Evolutionary conservation across 1,284 basidiomycete species (phyloP).

Genomic region (Leccinum fuscescens): DNA sequence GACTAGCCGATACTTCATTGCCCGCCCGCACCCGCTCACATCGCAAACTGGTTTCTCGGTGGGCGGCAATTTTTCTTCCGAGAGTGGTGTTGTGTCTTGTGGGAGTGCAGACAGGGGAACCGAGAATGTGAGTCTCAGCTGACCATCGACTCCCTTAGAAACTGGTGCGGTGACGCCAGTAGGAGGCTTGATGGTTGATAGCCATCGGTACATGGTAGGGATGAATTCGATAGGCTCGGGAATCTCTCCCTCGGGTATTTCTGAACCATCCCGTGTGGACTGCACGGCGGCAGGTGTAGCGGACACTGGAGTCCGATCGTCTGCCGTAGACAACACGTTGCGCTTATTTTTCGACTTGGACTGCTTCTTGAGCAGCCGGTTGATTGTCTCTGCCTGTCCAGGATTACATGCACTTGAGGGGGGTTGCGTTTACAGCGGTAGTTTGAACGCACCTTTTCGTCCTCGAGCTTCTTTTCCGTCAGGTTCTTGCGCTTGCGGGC

Average conservation of each 20-base stretch:
- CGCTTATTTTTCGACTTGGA: conserved; percentile 68
- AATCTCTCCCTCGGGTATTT: conserved; percentile 34
- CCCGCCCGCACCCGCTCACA: conserved; percentile 44
- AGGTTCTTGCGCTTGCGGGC: conserved; percentile 83
- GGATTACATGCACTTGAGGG: not conserved
- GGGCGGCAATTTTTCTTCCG: conserved; percentile 7
- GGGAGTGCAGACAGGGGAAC: conserved; percentile 46
- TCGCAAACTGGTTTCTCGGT: conserved; percentile 37
- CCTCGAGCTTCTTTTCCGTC: conserved; percentile 87
- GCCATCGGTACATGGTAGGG: conserved; percentile 64
- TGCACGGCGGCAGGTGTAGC: conserved; percentile 32
- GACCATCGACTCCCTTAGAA: conserved; percentile 13
- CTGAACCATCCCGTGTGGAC: conserved; percentile 29
- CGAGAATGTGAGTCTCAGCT: conserved; percentile 49
- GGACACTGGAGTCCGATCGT: conserved; percentile 41
- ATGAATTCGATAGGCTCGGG: conserved; percentile 34
- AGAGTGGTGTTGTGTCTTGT: not conserved
- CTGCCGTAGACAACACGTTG: conserved; percentile 48
- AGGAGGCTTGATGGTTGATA: conserved; percentile 44
- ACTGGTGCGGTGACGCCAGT: conserved; percentile 3
- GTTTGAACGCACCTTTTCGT: conserved; percentile 70
- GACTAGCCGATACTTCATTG: conserved; percentile 53
- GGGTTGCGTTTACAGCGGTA: not conserved
- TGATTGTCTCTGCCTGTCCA: conserved; percentile 79
- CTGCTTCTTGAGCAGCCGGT: conserved; percentile 86